Conservation (phyloP, 208 protist genomes). For the Naegleria gruberi region DNA sequence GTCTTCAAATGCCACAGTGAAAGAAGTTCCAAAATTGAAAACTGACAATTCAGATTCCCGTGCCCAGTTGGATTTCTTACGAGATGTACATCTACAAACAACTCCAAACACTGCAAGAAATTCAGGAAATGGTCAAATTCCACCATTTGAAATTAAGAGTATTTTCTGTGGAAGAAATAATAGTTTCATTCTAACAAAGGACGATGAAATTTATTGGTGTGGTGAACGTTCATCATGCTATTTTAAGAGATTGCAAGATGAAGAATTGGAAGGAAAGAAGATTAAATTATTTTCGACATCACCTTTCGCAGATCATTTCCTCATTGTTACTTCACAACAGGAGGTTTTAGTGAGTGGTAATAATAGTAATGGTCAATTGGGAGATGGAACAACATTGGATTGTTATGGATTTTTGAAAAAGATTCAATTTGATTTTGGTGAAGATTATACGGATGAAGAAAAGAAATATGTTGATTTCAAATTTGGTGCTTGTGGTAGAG, state of each 20-base stretch:
- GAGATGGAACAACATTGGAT: neutral
- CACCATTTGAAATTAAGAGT: neutral
- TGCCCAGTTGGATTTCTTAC: neutral
- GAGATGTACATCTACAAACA: neutral
- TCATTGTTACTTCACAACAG: neutral
- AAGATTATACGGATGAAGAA: neutral
- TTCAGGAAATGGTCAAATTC: neutral
- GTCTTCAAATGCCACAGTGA: neutral
- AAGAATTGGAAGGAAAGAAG: neutral
- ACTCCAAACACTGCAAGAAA: neutral
- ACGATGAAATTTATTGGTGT: neutral
- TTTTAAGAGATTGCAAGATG: neutral
- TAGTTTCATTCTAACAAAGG: neutral
- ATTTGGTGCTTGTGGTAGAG: neutral
- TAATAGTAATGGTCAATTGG: neutral
- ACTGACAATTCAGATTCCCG: neutral
- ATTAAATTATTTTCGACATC: neutral
- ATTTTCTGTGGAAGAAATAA: neutral
- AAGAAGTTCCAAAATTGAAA: neutral
- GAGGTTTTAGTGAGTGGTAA: neutral
- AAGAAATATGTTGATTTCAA: neutral
- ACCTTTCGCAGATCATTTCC: neutral
- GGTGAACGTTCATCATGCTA: neutral
- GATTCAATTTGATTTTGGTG: neutral
- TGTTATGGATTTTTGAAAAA: neutral